Evolutionary conservation across 441 rosid genomes (phyloP).

Genomic region (Brassica balearica): DNA sequence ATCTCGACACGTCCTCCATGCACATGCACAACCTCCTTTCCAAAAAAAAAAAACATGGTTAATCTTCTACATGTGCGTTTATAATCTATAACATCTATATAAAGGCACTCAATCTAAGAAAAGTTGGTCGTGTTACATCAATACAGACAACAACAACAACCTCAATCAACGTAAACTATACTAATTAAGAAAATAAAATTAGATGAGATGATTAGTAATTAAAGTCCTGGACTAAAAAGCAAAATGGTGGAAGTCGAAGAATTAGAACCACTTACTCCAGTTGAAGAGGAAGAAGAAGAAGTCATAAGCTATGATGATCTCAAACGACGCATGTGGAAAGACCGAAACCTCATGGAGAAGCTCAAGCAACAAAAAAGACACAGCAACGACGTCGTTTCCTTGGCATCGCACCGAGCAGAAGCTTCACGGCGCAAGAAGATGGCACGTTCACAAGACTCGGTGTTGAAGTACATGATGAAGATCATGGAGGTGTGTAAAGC

Average conservation of each 20-base stretch:
- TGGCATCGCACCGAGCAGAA: slow-evolving; percentile 26
- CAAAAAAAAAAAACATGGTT: too few species aligned
- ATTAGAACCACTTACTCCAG: slow-evolving; percentile 19
- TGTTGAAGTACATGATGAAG: slow-evolving; percentile 66
- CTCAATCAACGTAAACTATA: slow-evolving; percentile 12
- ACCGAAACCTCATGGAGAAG: slow-evolving; percentile 52
- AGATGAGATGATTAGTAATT: neutral
- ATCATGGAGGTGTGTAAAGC: slow-evolving; percentile 66
- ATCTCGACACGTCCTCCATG: neutral
- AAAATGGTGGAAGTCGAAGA: slow-evolving; percentile 39
- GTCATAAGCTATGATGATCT: slow-evolving; percentile 54
- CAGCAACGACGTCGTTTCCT: neutral
- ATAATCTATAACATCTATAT: slow-evolving; percentile 1
- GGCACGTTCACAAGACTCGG: slow-evolving; percentile 63
- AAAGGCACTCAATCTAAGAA: slow-evolving; percentile 9
- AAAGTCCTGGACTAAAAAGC: slow-evolving; percentile 9
- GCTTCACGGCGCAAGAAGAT: slow-evolving; percentile 64
- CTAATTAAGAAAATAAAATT: too few species aligned
- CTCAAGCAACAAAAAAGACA: slow-evolving; percentile 41
- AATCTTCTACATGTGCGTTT: neutral
- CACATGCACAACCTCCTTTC: too few species aligned
- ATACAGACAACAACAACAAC: slow-evolving; percentile 21
- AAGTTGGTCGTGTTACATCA: neutral
- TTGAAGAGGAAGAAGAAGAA: slow-evolving; percentile 29
- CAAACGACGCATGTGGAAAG: slow-evolving; percentile 67